phyloP scores from a whole-genome alignment of 371 early-diverging fungal genomes.

The Lichtheimia corymbifera region DNA sequence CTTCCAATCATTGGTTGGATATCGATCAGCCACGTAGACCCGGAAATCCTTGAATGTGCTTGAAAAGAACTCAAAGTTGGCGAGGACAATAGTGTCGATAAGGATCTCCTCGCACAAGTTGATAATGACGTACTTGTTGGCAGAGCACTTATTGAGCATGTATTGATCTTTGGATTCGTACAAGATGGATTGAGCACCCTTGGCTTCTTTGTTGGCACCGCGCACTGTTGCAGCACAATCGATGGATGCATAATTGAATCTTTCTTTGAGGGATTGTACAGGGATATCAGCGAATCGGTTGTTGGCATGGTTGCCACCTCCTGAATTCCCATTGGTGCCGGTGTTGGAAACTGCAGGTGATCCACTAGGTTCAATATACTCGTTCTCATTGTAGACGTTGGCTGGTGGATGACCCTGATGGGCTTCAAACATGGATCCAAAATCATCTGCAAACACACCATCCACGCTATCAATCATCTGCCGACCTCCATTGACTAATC shows the following conservation, averaged over 20 bases:
- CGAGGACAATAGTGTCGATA: constrained; percentile 87
- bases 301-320: too few relatives aligned
- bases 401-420: constrained; percentile 11
- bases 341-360: constrained; percentile 1
- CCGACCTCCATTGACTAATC: constrained; percentile 11
- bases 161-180: constrained; percentile 91
- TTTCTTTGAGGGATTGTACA: constrained; percentile 65
- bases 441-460: constrained; percentile 48
- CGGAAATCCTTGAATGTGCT: constrained; percentile 89
- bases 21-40: constrained; percentile 77
- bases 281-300: constrained; percentile 22
- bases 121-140: constrained; percentile 81
- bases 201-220: constrained; percentile 82
- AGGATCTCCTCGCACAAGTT: constrained; percentile 94
- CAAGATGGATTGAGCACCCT: constrained; percentile 80
- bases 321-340: background rate
- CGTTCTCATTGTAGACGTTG: constrained; percentile 33
- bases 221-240: constrained; percentile 94
- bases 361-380: constrained; percentile 33
- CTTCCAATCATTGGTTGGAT: constrained; percentile 87
- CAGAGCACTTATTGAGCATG: constrained; percentile 88
- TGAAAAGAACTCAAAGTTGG: constrained; percentile 96
- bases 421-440: constrained; percentile 45
- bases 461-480: constrained; percentile 51
- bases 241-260: constrained; percentile 91